A percentile compares a stretch with the other conserved stretches of the same genome.
These are phyloP conservation scores for Staphylotrichum longicolle DNA, from an alignment of 495 filamentous ascomycete genomes.

Conservation along the genomic window DNA sequence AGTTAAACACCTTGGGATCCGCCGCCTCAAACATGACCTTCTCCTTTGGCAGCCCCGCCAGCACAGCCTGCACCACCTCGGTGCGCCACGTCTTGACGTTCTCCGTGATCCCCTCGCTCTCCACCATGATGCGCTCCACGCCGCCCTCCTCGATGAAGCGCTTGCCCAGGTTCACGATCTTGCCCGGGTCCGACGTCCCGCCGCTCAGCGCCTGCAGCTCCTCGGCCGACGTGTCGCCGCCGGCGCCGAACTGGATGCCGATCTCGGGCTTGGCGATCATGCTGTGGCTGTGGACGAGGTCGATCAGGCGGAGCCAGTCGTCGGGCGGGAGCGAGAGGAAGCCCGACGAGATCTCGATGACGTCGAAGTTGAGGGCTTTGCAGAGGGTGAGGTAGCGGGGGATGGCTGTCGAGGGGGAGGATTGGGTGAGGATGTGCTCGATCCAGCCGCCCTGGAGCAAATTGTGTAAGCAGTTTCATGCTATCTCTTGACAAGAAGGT, in stretches of 20 bases:
- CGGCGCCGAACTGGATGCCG: slow-evolving; percentile 60
- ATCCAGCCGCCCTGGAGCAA: slow-evolving; percentile 56
- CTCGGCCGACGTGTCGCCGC: slow-evolving; percentile 53
- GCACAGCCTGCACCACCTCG: slow-evolving; percentile 55
- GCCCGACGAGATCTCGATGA: slow-evolving; percentile 54
- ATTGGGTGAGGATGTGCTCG: slow-evolving; percentile 54
- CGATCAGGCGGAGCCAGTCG: slow-evolving; percentile 57
- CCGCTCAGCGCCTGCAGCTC: slow-evolving; percentile 45
- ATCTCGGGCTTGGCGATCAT: slow-evolving; percentile 59
- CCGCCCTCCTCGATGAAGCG: slow-evolving; percentile 52
- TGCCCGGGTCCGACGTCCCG: slow-evolving; percentile 49
- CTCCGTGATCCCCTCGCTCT: slow-evolving; percentile 62
- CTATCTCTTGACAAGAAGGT: no score
- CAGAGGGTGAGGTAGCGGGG: slow-evolving; percentile 53
- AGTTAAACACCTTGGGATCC: slow-evolving; percentile 57
- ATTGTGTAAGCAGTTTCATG: no score
- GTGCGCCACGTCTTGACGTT: slow-evolving; percentile 57
- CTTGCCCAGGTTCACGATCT: slow-evolving; percentile 50
- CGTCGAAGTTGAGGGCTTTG: slow-evolving; percentile 55
- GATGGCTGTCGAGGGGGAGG: slow-evolving; percentile 45
- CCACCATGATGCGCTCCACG: slow-evolving; percentile 60
- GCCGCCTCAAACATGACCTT: slow-evolving; percentile 63
- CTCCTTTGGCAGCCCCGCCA: slow-evolving; percentile 54
- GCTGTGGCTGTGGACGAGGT: slow-evolving; percentile 51
- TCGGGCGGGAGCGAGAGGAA: slow-evolving; percentile 55